Evolutionary conservation across 805 yeast genomes (phyloP).

Genomic region (Pichia californica): DNA sequence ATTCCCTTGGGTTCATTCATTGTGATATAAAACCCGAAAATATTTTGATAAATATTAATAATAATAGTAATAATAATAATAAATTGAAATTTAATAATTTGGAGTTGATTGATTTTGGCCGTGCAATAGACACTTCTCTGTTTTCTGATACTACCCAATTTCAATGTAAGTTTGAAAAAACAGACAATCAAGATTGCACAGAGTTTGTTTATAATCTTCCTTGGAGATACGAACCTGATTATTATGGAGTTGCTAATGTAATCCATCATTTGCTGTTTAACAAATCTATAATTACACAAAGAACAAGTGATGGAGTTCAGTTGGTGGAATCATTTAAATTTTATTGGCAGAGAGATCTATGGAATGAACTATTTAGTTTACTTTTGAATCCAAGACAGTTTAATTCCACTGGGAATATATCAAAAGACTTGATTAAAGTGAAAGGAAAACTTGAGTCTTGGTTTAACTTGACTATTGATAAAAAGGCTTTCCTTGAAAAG

Average conservation of each 20-base stretch:
- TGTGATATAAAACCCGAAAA: conserved; percentile 86
- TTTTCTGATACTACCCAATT: conserved; percentile 48
- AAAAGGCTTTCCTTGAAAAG: conserved; percentile 9
- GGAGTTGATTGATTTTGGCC: conserved; percentile 68
- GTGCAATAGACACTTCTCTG: conserved; percentile 64
- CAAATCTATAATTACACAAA: conserved; percentile 39
- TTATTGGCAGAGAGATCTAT: conserved; percentile 68
- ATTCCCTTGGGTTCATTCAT: conserved; percentile 61
- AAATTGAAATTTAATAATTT: conserved; percentile 18
- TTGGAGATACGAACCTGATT: conserved; percentile 80
- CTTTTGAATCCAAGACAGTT: conserved; percentile 51
- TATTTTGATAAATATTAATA: conserved; percentile 60
- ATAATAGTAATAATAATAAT: conserved; percentile 18
- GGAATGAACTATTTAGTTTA: conserved; percentile 60
- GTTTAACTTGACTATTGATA: conserved; percentile 14
- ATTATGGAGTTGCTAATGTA: conserved; percentile 72
- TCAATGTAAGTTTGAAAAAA: conserved; percentile 52
- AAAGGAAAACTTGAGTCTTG: conserved; percentile 15
- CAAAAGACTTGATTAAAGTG: conserved; percentile 3
- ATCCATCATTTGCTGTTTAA: conserved; percentile 74
- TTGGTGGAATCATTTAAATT: conserved; percentile 49
- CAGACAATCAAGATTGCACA: conserved; percentile 59
- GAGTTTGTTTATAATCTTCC: conserved; percentile 54
- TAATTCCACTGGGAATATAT: background rate
- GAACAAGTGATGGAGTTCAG: conserved; percentile 22